Conservation (phyloP, 805 yeast genomes). For the Metschnikowia similis region DNA sequence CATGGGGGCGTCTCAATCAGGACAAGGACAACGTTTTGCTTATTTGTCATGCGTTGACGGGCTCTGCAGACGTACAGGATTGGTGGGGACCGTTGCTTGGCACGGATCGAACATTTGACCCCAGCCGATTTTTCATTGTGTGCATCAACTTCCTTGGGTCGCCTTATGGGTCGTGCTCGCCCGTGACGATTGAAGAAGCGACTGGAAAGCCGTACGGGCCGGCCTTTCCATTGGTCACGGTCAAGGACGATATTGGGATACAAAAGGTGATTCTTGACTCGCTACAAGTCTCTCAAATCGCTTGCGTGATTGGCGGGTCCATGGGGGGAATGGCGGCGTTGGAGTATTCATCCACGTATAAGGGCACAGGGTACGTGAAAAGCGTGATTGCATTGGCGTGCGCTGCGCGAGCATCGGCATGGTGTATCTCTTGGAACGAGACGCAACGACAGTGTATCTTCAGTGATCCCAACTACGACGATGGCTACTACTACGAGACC, state of each 20-base stretch:
- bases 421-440: constrained; percentile 99
- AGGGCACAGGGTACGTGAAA: constrained; percentile 62
- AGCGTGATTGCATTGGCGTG: constrained; percentile 84
- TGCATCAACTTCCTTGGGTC: constrained; percentile 93
- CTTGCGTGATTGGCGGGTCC: constrained; percentile 91
- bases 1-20: constrained; percentile 85
- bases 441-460: constrained; percentile 96
- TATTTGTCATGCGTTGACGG: constrained; percentile 95
- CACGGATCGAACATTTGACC: constrained; percentile 82
- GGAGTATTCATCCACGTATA: constrained; percentile 70
- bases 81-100: constrained; percentile 99
- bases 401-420: constrained; percentile 90
- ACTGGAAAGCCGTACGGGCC: constrained; percentile 85
- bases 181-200: constrained; percentile 73
- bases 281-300: constrained; percentile 72
- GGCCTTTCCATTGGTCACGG: constrained; percentile 87
- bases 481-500: constrained; percentile 73
- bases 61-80: constrained; percentile 90
- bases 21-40: constrained; percentile 72
- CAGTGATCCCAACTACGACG: constrained; percentile 88
- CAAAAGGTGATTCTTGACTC: constrained; percentile 76
- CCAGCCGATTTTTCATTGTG: constrained; percentile 76
- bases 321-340: constrained; percentile 98
- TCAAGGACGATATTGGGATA: constrained; percentile 85
- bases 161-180: constrained; percentile 95